phyloP scores from a whole-genome alignment of 2,329 filamentous ascomycete species.

The Teratosphaeriaceae sp. region DNA sequence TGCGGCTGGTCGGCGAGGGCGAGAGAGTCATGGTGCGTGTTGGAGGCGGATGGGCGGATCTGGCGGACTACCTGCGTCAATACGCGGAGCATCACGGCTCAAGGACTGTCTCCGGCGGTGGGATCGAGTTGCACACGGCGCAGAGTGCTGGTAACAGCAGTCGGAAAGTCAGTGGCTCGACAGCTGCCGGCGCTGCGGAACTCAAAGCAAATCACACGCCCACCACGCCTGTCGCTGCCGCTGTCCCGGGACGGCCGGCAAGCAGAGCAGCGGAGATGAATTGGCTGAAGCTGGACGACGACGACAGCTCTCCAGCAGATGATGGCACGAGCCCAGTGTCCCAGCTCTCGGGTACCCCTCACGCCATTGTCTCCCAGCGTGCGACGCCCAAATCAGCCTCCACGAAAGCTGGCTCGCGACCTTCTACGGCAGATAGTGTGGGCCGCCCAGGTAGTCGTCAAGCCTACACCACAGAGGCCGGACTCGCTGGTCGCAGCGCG shows the following conservation, averaged over 20 bases:
- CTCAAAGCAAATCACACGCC: background rate
- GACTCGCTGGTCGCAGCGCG: background rate
- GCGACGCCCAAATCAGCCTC: slow-evolving; percentile 15
- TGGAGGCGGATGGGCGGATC: slow-evolving; percentile 94
- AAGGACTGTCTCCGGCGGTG: slow-evolving; percentile 50
- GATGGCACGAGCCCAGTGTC: background rate
- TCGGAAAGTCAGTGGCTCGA: slow-evolving; percentile 21
- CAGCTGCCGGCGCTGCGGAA: background rate
- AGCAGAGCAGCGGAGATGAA: slow-evolving; percentile 2
- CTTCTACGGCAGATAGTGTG: slow-evolving; percentile 17
- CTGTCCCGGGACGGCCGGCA: background rate
- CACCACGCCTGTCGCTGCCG: background rate
- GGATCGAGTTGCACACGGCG: slow-evolving; percentile 49
- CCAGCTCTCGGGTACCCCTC: background rate
- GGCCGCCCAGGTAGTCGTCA: slow-evolving; percentile 11
- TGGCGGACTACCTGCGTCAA: slow-evolving; percentile 89
- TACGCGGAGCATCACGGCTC: slow-evolving; percentile 88
- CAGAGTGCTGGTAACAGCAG: slow-evolving; percentile 18
- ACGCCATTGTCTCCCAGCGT: background rate
- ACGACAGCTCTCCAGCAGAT: background rate
- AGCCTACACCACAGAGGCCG: slow-evolving; percentile 1
- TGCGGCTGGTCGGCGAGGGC: slow-evolving; percentile 85
- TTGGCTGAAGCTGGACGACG: slow-evolving; percentile 3
- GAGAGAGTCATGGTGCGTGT: slow-evolving; percentile 98
- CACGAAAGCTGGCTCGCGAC: slow-evolving; percentile 14